Conservation (phyloP, 2,329 filamentous ascomycete genomes). For the Dactylellina sp. region DNA sequence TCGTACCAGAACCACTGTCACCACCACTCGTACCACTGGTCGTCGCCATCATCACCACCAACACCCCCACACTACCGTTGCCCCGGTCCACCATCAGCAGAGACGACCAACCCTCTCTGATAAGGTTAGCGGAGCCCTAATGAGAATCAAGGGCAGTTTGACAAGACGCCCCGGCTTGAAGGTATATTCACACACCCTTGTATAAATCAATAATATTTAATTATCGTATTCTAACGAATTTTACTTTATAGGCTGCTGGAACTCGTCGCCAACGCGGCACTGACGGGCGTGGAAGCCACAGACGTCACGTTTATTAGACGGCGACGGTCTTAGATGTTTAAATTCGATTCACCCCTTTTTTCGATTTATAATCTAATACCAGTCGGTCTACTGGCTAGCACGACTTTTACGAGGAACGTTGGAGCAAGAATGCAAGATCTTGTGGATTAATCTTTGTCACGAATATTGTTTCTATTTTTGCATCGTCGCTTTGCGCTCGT, state of each 20-base stretch:
- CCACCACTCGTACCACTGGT: slow-evolving; percentile 64
- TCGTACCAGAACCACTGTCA: slow-evolving; percentile 63
- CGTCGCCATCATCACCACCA: slow-evolving; percentile 64
- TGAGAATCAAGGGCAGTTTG: slow-evolving; percentile 77
- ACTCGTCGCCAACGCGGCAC: slow-evolving; percentile 80
- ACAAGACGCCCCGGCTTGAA: slow-evolving; percentile 78
- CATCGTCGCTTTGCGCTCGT: background rate
- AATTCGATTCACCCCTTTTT: background rate
- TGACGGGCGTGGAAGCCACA: slow-evolving; percentile 72
- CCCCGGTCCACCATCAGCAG: slow-evolving; percentile 72
- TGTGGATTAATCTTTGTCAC: background rate
- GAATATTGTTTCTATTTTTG: too few relatives aligned
- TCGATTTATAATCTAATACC: background rate
- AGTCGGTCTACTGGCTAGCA: slow-evolving; percentile 29
- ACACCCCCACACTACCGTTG: slow-evolving; percentile 64
- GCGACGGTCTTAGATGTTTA: too few relatives aligned
- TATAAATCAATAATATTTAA: background rate
- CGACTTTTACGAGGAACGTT: background rate
- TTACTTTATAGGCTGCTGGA: slow-evolving; percentile 74
- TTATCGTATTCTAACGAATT: background rate
- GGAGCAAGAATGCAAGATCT: slow-evolving; percentile 4
- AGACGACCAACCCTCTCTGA: slow-evolving; percentile 77
- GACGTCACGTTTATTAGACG: slow-evolving; percentile 41
- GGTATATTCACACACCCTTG: slow-evolving; percentile 64
- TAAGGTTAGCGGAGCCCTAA: slow-evolving; percentile 80